Evolutionary conservation across 2,329 filamentous ascomycete species (phyloP).

Genomic region (Exophiala mesophila): DNA sequence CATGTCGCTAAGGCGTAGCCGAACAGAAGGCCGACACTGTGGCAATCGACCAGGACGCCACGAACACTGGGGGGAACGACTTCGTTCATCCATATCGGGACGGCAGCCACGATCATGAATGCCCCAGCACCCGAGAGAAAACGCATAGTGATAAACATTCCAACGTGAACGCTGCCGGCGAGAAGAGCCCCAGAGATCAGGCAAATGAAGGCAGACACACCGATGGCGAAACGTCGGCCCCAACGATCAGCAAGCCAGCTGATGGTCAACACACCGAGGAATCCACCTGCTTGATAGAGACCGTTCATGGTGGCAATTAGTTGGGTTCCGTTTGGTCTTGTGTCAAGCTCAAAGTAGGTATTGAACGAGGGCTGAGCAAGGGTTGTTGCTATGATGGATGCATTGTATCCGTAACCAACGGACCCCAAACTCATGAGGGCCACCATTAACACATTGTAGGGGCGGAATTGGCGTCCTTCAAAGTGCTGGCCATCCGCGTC

Average conservation of each 20-base stretch:
- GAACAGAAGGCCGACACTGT: constrained; percentile 14
- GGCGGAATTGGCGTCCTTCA: constrained; percentile 11
- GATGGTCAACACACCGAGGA: constrained; percentile 28
- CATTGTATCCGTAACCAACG: constrained; percentile 17
- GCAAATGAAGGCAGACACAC: constrained; percentile 7
- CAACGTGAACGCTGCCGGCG: constrained; percentile 26
- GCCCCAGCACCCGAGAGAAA: constrained; percentile 36
- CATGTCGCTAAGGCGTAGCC: constrained; percentile 14
- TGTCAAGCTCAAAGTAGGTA: constrained; percentile 36
- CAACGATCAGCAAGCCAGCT: constrained; percentile 24
- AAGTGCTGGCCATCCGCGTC: too few relatives aligned
- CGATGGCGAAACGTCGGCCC: constrained; percentile 34
- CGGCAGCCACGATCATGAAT: constrained; percentile 23
- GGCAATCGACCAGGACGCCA: constrained; percentile 15
- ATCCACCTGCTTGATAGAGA: constrained; percentile 39
- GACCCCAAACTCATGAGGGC: constrained; percentile 15
- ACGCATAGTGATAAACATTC: constrained; percentile 33
- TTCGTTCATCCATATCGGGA: constrained; percentile 19
- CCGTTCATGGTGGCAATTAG: constrained; percentile 36
- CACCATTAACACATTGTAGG: constrained; percentile 16
- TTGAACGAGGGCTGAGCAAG: constrained; percentile 39
- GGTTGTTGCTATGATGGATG: constrained; percentile 13
- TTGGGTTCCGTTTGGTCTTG: constrained; percentile 35
- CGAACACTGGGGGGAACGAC: constrained; percentile 7
- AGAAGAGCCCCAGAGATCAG: constrained; percentile 34